Percentiles rank a stretch among this genome's conserved stretches.
phyloP scores from a whole-genome alignment of 345 rosid species.

The Odontarrhena argentea region DNA sequence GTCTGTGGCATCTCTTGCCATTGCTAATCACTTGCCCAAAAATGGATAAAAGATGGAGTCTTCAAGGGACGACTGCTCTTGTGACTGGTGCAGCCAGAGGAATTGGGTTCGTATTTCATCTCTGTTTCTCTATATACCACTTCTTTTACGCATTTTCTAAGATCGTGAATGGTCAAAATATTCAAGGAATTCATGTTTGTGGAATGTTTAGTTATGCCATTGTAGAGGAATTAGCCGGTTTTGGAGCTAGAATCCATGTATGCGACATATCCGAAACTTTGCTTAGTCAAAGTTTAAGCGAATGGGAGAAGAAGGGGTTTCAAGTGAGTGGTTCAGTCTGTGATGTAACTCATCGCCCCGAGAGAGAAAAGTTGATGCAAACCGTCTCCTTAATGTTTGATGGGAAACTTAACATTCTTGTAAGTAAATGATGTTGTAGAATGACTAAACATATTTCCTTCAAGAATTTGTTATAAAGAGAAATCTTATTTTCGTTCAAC shows the following conservation, averaged over 20 bases:
- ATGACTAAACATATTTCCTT: not conserved
- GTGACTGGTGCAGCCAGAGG: constrained; percentile 47
- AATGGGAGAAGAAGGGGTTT: constrained; percentile 6
- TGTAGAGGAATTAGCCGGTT: not conserved
- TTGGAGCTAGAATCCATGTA: not conserved
- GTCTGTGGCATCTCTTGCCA: not conserved
- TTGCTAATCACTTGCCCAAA: not conserved
- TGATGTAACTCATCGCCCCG: not conserved
- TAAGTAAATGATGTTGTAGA: not conserved
- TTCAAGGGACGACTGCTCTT: constrained; percentile 45
- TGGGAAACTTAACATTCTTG: constrained; percentile 16
- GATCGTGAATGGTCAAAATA: not conserved
- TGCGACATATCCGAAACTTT: not conserved
- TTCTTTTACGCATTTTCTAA: not conserved
- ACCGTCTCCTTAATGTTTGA: constrained; percentile 2
- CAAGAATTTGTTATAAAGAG: not conserved
- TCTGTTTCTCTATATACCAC: not conserved
- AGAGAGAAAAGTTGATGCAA: constrained; percentile 1
- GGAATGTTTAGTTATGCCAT: not conserved
- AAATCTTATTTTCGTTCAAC: not conserved
- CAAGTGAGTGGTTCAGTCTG: constrained; percentile 18
- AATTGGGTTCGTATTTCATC: constrained; percentile 31
- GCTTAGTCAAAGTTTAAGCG: constrained; percentile 4
- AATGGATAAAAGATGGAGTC: constrained; percentile 45
- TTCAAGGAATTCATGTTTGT: not conserved